These are phyloP conservation scores for Rhynchospora tenuis DNA, from an alignment of 176 grass and related monocot species.

Conservation along the genomic window DNA sequence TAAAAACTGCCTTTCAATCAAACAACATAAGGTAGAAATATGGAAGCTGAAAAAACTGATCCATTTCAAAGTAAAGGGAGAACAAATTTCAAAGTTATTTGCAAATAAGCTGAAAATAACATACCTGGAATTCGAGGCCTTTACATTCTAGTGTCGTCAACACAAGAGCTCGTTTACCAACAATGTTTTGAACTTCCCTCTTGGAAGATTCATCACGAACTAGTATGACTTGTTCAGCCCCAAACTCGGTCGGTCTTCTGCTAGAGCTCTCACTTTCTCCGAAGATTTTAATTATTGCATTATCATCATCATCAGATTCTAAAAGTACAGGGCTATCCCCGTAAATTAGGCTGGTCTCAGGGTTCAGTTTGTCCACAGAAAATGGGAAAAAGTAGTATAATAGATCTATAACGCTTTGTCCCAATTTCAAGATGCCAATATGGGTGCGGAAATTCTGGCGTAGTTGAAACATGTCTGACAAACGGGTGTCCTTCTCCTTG, in stretches of 20 bases:
- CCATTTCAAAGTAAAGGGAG: background rate
- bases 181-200: slow-evolving; percentile 43
- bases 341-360: slow-evolving; percentile 61
- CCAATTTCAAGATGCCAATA: slow-evolving; percentile 59
- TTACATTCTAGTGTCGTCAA: slow-evolving; percentile 82
- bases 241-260: slow-evolving; percentile 41
- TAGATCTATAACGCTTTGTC: slow-evolving; percentile 67
- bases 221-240: slow-evolving; percentile 75
- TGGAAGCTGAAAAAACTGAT: background rate
- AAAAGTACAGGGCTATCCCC: slow-evolving; percentile 71
- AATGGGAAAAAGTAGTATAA: slow-evolving; percentile 72
- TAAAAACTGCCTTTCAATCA: too few relatives aligned
- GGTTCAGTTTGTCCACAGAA: slow-evolving; percentile 59
- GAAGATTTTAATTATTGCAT: slow-evolving; percentile 82
- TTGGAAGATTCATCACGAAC: slow-evolving; percentile 57
- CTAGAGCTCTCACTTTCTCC: slow-evolving; percentile 29
- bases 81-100: background rate
- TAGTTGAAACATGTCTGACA: slow-evolving; percentile 60
- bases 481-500: slow-evolving; percentile 22
- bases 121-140: slow-evolving; percentile 84
- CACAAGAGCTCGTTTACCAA: slow-evolving; percentile 74
- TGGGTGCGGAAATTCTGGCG: slow-evolving; percentile 80
- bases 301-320: slow-evolving; percentile 52
- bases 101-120: background rate
- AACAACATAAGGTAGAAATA: background rate